A percentile compares a stretch with the other conserved stretches of the same genome.
Conservation (phyloP, 2,329 filamentous ascomycete genomes). For the Aspergillus novoparasiticus region DNA sequence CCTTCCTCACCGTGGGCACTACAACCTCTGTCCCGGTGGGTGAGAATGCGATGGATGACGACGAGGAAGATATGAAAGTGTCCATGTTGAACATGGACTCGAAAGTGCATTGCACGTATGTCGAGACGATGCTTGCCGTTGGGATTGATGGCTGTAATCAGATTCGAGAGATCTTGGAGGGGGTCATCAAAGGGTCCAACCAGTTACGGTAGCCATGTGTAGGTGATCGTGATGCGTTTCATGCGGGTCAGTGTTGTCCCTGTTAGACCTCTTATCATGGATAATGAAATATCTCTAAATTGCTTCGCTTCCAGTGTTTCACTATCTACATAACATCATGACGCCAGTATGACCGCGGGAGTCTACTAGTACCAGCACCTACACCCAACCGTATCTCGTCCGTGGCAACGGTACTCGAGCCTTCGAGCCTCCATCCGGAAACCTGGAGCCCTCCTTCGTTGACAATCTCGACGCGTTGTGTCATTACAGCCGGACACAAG, state of each 20-base stretch:
- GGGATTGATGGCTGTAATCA: constrained; percentile 90
- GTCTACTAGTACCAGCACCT: too few species aligned
- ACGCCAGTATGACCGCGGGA: too few species aligned
- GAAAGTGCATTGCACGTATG: constrained; percentile 72
- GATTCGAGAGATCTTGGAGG: constrained; percentile 78
- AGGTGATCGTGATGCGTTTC: background rate
- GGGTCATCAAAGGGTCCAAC: constrained; percentile 58
- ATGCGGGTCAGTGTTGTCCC: background rate
- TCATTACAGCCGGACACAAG: too few species aligned
- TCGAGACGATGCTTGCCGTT: constrained; percentile 92
- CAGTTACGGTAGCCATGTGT: background rate
- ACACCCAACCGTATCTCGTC: too few species aligned
- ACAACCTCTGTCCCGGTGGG: constrained; percentile 41
- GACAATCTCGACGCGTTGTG: too few species aligned
- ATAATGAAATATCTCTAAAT: too few species aligned
- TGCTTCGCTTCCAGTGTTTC: too few species aligned
- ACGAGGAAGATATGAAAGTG: constrained; percentile 58
- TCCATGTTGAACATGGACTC: constrained; percentile 84
- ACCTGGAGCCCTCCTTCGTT: too few species aligned
- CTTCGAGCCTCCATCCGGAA: too few species aligned
- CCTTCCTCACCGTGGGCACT: constrained; percentile 83
- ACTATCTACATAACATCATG: too few species aligned
- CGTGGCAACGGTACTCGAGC: too few species aligned
- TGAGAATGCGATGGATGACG: constrained; percentile 60
- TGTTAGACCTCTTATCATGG: too few species aligned